These are phyloP conservation scores for Fusarium avenaceum DNA, from an alignment of 2,329 filamentous ascomycete species.

Conservation along the genomic window DNA sequence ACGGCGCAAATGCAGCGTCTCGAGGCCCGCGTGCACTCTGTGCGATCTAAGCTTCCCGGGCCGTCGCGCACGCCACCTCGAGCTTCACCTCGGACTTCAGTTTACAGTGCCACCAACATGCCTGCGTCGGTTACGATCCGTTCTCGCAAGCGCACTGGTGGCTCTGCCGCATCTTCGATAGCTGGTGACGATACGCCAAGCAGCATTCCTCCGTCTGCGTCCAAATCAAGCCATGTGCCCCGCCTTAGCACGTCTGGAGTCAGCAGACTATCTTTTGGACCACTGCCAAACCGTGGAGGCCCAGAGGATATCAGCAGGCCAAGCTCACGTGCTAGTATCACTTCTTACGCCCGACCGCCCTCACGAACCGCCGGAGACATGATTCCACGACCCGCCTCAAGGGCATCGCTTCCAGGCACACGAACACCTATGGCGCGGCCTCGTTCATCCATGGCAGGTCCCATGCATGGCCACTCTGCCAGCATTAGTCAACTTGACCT, in stretches of 20 bases:
- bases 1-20: constrained; percentile 98
- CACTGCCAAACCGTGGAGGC: constrained; percentile 67
- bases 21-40: constrained; percentile 92
- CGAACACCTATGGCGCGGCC: constrained; percentile 78
- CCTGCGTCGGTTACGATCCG: constrained; percentile 74
- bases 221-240: constrained; percentile 65
- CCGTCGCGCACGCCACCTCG: constrained; percentile 83
- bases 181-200: constrained; percentile 67
- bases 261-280: constrained; percentile 73
- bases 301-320: constrained; percentile 69
- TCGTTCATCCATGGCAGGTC: constrained; percentile 78
- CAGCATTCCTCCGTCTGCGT: constrained; percentile 55
- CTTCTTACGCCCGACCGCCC: constrained; percentile 66
- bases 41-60: constrained; percentile 89
- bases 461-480: constrained; percentile 69
- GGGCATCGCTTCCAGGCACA: constrained; percentile 70
- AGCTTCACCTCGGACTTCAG: constrained; percentile 76
- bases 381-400: constrained; percentile 73
- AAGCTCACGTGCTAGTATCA: constrained; percentile 77
- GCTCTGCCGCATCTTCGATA: constrained; percentile 65
- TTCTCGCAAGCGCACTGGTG: constrained; percentile 76
- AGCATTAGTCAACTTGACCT: constrained; percentile 70
- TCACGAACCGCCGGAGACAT: constrained; percentile 65
- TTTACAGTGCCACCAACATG: constrained; percentile 57
- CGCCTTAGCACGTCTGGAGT: constrained; percentile 73